A percentile compares a stretch with the other conserved stretches of the same genome.
These are phyloP conservation scores for Pisolithus thermaeus DNA, from an alignment of 1,284 basidiomycete species.

Conservation along the genomic window DNA sequence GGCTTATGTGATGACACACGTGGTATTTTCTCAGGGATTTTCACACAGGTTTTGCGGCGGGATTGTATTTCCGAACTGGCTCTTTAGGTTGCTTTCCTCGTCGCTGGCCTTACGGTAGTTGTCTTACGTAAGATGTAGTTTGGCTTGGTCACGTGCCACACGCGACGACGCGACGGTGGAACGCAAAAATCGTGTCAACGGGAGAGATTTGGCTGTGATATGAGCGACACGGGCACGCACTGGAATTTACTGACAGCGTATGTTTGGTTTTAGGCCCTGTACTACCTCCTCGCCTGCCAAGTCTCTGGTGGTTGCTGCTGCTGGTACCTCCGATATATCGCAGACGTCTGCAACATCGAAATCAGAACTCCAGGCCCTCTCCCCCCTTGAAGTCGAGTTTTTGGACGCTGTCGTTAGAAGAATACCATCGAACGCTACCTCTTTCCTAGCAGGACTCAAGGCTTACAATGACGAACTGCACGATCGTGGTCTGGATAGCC, in stretches of 20 bases:
- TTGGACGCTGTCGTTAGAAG: slow-evolving; percentile 68
- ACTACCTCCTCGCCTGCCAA: slow-evolving; percentile 29
- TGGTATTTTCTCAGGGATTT: too few relatives aligned
- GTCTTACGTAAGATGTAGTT: background rate
- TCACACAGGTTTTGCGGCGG: too few relatives aligned
- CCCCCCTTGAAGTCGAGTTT: slow-evolving; percentile 57
- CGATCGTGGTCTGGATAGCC: slow-evolving; percentile 68
- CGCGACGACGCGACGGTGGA: slow-evolving; percentile 19
- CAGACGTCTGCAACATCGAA: slow-evolving; percentile 39
- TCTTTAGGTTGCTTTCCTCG: slow-evolving; percentile 57
- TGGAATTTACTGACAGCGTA: slow-evolving; percentile 4
- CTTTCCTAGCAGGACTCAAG: slow-evolving; percentile 72
- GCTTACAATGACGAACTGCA: slow-evolving; percentile 73
- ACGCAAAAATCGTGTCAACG: background rate
- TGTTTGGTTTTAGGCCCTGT: slow-evolving; percentile 27
- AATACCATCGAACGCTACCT: slow-evolving; percentile 58
- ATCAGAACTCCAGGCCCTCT: slow-evolving; percentile 55
- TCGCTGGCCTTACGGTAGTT: slow-evolving; percentile 40
- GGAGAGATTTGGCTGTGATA: background rate
- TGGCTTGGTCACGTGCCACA: slow-evolving; percentile 27
- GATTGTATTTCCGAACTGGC: too few relatives aligned
- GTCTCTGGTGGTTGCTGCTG: slow-evolving; percentile 6
- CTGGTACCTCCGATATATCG: slow-evolving; percentile 36
- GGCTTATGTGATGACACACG: too few relatives aligned
- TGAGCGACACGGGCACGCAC: background rate